These are phyloP conservation scores for Solanum hybrid DNA, from an alignment of 305 asterid genomes.

Conservation along the genomic window DNA sequence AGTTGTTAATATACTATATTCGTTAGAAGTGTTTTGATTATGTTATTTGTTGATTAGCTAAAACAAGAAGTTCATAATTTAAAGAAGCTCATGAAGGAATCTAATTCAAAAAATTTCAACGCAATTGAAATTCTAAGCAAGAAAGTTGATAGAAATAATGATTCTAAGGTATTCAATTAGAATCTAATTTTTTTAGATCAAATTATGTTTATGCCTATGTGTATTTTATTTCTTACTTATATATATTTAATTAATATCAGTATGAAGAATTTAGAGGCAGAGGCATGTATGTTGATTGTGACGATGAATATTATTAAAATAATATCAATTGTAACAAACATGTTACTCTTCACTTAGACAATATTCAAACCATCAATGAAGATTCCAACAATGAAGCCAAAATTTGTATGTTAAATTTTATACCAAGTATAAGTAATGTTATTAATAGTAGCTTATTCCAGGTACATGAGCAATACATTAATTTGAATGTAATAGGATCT, in stretches of 20 bases:
- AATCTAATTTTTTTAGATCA: neutral
- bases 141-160: neutral
- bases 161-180: neutral
- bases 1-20: neutral
- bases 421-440: neutral
- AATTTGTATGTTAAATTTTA: neutral
- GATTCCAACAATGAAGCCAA: neutral
- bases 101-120: neutral
- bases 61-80: neutral
- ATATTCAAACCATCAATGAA: neutral
- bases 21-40: neutral
- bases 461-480: neutral
- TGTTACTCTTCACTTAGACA: neutral
- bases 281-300: neutral
- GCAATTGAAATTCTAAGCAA: neutral
- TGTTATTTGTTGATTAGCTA: neutral
- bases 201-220: neutral
- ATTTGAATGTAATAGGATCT: neutral
- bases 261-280: neutral
- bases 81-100: neutral
- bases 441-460: neutral
- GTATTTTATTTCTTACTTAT: neutral
- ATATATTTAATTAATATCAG: neutral
- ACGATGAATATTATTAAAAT: neutral
- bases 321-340: neutral